These are phyloP conservation scores for Penicillium vulpinum DNA, from an alignment of 2,329 filamentous ascomycete species.

Conservation along the genomic window DNA sequence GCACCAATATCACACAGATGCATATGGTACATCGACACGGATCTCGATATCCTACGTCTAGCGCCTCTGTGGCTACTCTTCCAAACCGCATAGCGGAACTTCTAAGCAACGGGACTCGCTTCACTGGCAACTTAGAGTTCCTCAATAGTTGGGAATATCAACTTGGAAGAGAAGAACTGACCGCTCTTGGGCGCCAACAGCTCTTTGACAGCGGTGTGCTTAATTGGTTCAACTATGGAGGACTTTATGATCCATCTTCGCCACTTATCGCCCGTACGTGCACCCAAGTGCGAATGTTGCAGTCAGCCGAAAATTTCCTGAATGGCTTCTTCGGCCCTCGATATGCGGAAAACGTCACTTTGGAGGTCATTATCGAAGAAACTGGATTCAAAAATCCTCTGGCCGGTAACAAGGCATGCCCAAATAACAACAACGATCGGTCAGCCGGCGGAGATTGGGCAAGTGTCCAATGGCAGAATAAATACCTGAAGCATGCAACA, in stretches of 20 bases:
- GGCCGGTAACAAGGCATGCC: constrained; percentile 66
- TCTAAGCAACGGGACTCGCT: constrained; percentile 51
- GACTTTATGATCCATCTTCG: constrained; percentile 68
- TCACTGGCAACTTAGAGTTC: constrained; percentile 63
- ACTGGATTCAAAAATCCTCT: constrained; percentile 43
- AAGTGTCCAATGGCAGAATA: constrained; percentile 58
- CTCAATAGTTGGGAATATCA: constrained; percentile 68
- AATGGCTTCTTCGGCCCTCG: constrained; percentile 76
- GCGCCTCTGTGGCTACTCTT: constrained; percentile 56
- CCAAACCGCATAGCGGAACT: constrained; percentile 60
- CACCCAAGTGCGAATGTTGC: constrained; percentile 74
- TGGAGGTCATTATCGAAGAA: constrained; percentile 70
- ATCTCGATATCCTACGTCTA: constrained; percentile 68
- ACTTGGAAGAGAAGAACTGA: constrained; percentile 70
- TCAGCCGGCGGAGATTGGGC: constrained; percentile 9
- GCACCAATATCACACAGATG: constrained; percentile 68
- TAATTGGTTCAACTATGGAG: constrained; percentile 71
- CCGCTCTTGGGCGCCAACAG: constrained; percentile 71
- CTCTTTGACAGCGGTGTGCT: constrained; percentile 69
- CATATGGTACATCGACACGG: constrained; percentile 74
- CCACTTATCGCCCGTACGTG: constrained; percentile 74
- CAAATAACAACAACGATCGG: constrained; percentile 55
- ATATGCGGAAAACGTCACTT: constrained; percentile 69
- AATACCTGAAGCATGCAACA: constrained; percentile 66
- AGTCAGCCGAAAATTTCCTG: constrained; percentile 75